Base-by-base conservation (phyloP, 176 grass and related monocot species). In the Eragrostis nindensis region DNA sequence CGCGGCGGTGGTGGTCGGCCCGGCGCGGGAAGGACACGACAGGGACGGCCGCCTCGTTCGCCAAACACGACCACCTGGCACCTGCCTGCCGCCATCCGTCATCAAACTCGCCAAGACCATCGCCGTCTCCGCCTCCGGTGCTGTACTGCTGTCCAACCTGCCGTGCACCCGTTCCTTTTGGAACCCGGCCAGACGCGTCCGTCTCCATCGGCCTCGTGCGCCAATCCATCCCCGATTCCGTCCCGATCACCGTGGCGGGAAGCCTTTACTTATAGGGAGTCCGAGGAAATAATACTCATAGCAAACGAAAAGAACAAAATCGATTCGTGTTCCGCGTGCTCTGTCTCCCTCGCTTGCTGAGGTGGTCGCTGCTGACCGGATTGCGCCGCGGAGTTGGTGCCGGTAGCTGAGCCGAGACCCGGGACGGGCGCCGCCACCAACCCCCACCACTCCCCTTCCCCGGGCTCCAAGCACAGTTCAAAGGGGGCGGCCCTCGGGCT, bases 311-410 rank as follows among this genome's bases (percentile, higher is more conserved):
- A n/a, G n/a, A n/a, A n/a, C n/a, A n/a, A 25, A 76, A 53, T 16
- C 4, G 39, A 18, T 56, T 45, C 40, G 40, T 47, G 56, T 68
- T 76, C 19, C 66, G 38, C 25, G 0, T 19, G 8, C 48, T 70
- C 21, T 77, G 32, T 45, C 9, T 21, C 66, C 42, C 42, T 44
- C 9, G 42, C 6, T 7, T 24, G 55, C n/a, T 57, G 54, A 22
- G 54, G 32, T 36, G 32, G 32, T 30, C 61, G 38, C n/a, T n/a
- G n/a, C 75, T 43, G 50, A 66, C 42, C 22, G 63, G 47, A 66
- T 39, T 13, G 76, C 48, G 71, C 15, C 17, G 17, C 44, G 66
- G 83, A 66, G 83, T 80, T 80, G 64, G 77, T 80, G 77, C 77
- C 41, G 77, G 77, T 79, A 66, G 83, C 85, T 87, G 78, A 49